These are phyloP conservation scores for Mortierella antarctica DNA, from an alignment of 192 early-diverging fungal genomes.

Conservation along the genomic window DNA sequence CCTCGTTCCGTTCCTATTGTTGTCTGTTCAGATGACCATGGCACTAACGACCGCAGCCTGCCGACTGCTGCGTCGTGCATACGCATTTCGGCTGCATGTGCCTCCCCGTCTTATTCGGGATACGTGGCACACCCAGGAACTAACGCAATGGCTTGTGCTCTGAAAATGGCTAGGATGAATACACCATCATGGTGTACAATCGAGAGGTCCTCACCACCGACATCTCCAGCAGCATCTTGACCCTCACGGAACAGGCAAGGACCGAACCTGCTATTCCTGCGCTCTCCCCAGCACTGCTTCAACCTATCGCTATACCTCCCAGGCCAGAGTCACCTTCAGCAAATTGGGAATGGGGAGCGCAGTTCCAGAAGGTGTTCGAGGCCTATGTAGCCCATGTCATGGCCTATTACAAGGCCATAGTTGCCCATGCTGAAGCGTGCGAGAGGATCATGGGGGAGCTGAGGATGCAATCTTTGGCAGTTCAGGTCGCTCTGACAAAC, in stretches of 20 bases:
- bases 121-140: too few species aligned
- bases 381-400: conserved; percentile 26
- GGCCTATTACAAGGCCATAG: conserved; percentile 45
- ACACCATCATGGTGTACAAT: conserved; percentile 64
- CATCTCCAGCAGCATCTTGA: conserved; percentile 50
- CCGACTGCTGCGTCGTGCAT: too few species aligned
- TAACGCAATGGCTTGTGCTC: background rate
- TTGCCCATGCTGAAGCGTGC: conserved; percentile 51
- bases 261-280: conserved; percentile 41
- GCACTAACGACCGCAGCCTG: background rate
- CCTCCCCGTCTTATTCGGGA: too few species aligned
- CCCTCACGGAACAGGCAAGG: conserved; percentile 55
- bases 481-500: conserved; percentile 63
- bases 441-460: conserved; percentile 58
- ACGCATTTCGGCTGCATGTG: too few species aligned
- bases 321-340: conserved; percentile 36
- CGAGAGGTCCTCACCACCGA: conserved; percentile 60
- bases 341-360: conserved; percentile 26
- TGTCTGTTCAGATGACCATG: conserved; percentile 16
- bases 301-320: conserved; percentile 39
- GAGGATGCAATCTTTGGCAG: conserved; percentile 59
- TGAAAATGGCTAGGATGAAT: conserved; percentile 55
- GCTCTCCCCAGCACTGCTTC: conserved; percentile 33
- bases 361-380: conserved; percentile 39
- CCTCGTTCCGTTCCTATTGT: background rate